Base-by-base conservation (phyloP, 192 early-diverging fungal species). In the Coemansia sp. region DNA sequence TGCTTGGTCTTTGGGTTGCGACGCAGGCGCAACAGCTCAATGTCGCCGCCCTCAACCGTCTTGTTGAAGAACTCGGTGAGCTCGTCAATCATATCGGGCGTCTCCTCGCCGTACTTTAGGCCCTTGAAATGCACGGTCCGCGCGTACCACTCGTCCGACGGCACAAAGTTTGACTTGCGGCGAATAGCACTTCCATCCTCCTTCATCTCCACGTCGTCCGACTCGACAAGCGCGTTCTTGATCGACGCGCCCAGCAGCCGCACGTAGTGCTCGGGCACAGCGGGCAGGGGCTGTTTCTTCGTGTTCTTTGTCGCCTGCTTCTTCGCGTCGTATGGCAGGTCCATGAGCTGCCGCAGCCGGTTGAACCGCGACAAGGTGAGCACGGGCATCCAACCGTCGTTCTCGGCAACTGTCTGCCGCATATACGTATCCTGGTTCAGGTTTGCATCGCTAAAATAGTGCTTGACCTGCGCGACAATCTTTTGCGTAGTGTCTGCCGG, bases 361-460 rank as follows among this genome's bases (percentile, higher is more conserved):
- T 82, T 82, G 64, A 82, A 82, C 39, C 71, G 69, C 26, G 67
- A 64, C n/a, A 82, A 62, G 4, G 59, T 56, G 6, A 50, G 43
- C 22, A 82, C 57, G 10, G 21, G 12, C 12, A 82, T 57, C 73
- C 79, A 82, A 10, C 79, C 79, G 55, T 73, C 74, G 48, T 77
- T 59, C 51, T 55, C 57, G 16, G 39, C 45, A 3, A 77, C 56
- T 14, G 51, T 57, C 59, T 77, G 69, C 61, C 74, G 67, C 74
- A 82, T 76, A 47, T 60, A 82, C 31, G 50, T 48, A 61, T 82
- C 79, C 67, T 76, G 79, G 67, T 68, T 82, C 61, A 82, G 57
- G 71, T 73, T 82, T 16, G 70, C 79, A 19, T 82, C 71, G 71
- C 70, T 69, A 61, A 82, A 73, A 61, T 82, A 82, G 71, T 82